Evolutionary conservation across 177 flowering plant species (phyloP).

Genomic region (Vitis hybrid): DNA sequence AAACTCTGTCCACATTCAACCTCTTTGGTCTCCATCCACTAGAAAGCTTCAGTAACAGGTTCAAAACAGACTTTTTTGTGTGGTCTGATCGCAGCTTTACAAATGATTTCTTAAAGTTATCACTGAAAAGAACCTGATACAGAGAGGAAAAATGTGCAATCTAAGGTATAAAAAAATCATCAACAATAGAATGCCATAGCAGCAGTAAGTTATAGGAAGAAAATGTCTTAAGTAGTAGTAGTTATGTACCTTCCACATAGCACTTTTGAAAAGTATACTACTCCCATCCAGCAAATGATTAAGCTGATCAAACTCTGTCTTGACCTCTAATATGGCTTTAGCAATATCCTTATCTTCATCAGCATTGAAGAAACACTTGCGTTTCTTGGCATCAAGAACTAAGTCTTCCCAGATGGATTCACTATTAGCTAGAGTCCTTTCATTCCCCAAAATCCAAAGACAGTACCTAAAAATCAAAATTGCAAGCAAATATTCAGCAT

Average conservation of each 20-base stretch:
- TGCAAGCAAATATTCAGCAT: no score
- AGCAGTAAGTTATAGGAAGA: no score
- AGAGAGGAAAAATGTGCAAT: background rate
- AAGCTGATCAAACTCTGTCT: slow-evolving; percentile 35
- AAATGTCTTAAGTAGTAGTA: no score
- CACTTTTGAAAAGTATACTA: slow-evolving; percentile 38
- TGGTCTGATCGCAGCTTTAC: slow-evolving; percentile 25
- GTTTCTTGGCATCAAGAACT: slow-evolving; percentile 32
- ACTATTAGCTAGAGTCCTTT: slow-evolving; percentile 23
- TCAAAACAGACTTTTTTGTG: slow-evolving; percentile 37
- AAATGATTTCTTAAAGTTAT: slow-evolving; percentile 47
- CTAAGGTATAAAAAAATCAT: background rate
- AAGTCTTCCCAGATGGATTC: slow-evolving; percentile 33
- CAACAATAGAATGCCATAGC: background rate
- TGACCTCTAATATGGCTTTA: slow-evolving; percentile 24
- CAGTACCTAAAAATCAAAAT: slow-evolving; percentile 25
- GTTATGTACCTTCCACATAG: slow-evolving; percentile 47
- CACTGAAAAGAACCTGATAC: slow-evolving; percentile 53
- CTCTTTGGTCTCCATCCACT: slow-evolving; percentile 73
- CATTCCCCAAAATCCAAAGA: slow-evolving; percentile 50
- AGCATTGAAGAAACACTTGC: slow-evolving; percentile 35
- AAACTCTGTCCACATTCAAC: slow-evolving; percentile 27
- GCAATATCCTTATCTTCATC: slow-evolving; percentile 39
- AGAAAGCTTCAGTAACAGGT: slow-evolving; percentile 48
- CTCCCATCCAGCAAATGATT: slow-evolving; percentile 36